phyloP scores from a whole-genome alignment of 352 stramenopile species.

The Globisporangium cederbergense region DNA sequence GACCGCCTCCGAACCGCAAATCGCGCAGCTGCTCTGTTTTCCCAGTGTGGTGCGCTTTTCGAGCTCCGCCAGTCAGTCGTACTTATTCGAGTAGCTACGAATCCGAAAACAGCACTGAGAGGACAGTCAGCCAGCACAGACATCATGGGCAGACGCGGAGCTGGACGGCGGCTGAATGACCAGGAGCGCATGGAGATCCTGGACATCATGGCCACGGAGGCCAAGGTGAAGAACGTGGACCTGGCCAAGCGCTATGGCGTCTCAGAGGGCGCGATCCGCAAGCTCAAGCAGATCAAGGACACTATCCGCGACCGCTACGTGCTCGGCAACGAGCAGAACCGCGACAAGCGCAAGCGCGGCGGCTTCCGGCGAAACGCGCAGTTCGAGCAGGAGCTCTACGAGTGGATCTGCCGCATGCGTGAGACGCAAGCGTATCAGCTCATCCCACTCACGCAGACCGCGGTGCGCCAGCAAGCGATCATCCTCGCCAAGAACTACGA shows the following conservation, averaged over 20 bases:
- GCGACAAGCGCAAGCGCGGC: constrained; percentile 84
- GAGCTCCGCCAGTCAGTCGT: constrained; percentile 18
- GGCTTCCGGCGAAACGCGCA: constrained; percentile 79
- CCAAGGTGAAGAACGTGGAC: constrained; percentile 86
- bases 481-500: constrained; percentile 83
- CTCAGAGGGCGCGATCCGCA: constrained; percentile 83
- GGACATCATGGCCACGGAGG: constrained; percentile 71
- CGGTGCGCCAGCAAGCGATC: constrained; percentile 82
- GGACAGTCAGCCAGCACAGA: not conserved
- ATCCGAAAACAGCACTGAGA: constrained; percentile 7
- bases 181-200: constrained; percentile 90
- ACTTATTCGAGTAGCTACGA: constrained; percentile 25
- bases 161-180: constrained; percentile 80
- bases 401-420: constrained; percentile 84
- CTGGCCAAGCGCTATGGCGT: constrained; percentile 84
- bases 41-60: not conserved
- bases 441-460: constrained; percentile 80
- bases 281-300: constrained; percentile 88
- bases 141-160: constrained; percentile 67
- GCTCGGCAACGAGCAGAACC: constrained; percentile 82
- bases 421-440: constrained; percentile 80
- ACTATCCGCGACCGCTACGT: constrained; percentile 78
- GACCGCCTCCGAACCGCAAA: not conserved
- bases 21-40: not conserved
- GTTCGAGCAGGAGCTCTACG: constrained; percentile 84